A percentile compares a stretch with the other conserved stretches of the same genome.
phyloP scores from a whole-genome alignment of 2,329 filamentous ascomycete genomes.

The Metarhizium humberi region DNA sequence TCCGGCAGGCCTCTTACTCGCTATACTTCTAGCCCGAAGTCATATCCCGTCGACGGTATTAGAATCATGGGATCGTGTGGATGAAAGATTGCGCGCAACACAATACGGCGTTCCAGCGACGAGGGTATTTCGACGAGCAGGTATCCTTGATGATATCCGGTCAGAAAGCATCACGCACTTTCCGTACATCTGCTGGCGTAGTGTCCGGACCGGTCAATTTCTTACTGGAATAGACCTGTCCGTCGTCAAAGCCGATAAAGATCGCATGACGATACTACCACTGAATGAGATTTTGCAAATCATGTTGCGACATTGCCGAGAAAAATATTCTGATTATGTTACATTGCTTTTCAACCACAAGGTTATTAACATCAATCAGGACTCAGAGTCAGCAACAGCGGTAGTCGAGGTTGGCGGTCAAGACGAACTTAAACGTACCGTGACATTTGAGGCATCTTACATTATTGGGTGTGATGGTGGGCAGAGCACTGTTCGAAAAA shows the following conservation, averaged over 20 bases:
- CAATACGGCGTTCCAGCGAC: conserved; percentile 16
- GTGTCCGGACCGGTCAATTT: conserved; percentile 13
- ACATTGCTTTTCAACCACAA: conserved; percentile 29
- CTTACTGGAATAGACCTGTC: conserved; percentile 16
- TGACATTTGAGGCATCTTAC: conserved; percentile 27
- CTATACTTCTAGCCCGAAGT: conserved; percentile 13
- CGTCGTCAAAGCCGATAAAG: conserved; percentile 6
- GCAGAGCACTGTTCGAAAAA: conserved; percentile 30
- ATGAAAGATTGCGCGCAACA: conserved; percentile 20
- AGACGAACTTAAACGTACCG: conserved; percentile 9
- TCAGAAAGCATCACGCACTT: conserved; percentile 11
- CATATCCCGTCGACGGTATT: conserved; percentile 17
- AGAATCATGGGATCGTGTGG: conserved; percentile 15
- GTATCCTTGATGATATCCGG: conserved; percentile 19
- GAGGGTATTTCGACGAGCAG: conserved; percentile 8
- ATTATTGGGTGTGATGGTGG: conserved; percentile 37
- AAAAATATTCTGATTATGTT: conserved; percentile 17
- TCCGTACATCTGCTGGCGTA: conserved; percentile 11
- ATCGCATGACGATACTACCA: conserved; percentile 31
- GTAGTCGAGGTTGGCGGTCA: conserved; percentile 16
- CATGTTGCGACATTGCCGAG: conserved; percentile 27
- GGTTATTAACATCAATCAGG: conserved; percentile 26
- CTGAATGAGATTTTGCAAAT: conserved; percentile 32
- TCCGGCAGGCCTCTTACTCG: conserved; percentile 13
- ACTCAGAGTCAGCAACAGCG: conserved; percentile 19